Evolutionary conservation across 352 stramenopile genomes (phyloP).

Genomic region (Pythium graminicola): DNA sequence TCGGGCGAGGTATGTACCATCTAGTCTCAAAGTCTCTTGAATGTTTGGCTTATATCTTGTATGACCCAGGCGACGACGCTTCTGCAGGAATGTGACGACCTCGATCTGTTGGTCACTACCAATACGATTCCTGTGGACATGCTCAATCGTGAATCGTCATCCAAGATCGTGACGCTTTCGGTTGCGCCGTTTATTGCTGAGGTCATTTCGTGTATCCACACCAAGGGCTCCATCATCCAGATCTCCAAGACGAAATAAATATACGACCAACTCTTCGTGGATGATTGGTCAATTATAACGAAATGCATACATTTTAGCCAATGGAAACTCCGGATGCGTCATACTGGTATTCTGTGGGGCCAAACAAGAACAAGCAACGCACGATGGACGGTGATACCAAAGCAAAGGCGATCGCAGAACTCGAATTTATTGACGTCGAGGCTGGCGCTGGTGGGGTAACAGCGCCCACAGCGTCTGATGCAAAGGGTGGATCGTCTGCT

Average conservation of each 20-base stretch:
- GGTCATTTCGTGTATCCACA: slow-evolving; percentile 86
- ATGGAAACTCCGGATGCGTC: too few relatives aligned
- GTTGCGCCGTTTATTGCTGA: slow-evolving; percentile 84
- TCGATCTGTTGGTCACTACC: slow-evolving; percentile 80
- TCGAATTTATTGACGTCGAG: slow-evolving; percentile 80
- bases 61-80: slow-evolving; percentile 39
- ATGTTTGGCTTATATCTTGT: not conserved
- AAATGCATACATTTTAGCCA: slow-evolving; percentile 2
- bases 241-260: slow-evolving; percentile 72
- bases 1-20: slow-evolving; percentile 51
- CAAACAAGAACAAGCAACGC: not conserved
- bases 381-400: slow-evolving; percentile 44
- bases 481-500: slow-evolving; percentile 12
- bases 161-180: slow-evolving; percentile 82
- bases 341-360: not conserved
- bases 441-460: slow-evolving; percentile 9
- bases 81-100: slow-evolving; percentile 61
- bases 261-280: not conserved
- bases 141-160: slow-evolving; percentile 26
- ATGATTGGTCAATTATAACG: slow-evolving; percentile 10
- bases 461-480: slow-evolving; percentile 2
- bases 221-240: slow-evolving; percentile 80
- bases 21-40: not conserved
- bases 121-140: slow-evolving; percentile 70
- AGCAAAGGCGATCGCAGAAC: slow-evolving; percentile 58